Evolutionary conservation across 768 basidiomycete genomes (phyloP), one percentile per base, ranked within the genome.

Genomic region (Suillus placidus): DNA sequence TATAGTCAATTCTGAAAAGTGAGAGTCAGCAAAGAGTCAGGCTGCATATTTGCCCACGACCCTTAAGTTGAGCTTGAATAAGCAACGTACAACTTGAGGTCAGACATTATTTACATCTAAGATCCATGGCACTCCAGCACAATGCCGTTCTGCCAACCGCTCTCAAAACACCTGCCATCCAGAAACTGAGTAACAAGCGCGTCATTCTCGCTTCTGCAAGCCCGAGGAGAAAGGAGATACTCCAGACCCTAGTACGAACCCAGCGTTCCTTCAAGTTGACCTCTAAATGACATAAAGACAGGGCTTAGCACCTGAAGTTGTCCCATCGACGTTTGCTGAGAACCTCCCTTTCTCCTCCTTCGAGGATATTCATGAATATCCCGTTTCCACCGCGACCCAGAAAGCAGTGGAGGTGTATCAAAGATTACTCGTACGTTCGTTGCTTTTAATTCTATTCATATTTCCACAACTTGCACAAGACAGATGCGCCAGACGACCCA

Each of bases 351-450:
- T 90, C 37, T 77, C 80, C 12, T 83, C 85, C 2, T 98, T 93
- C 72, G 85, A 87, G 10, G 85, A 91, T 67, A 80, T 87, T 20
- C 87, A 87, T 42, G 89, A 90, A 71, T 92, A 94, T 73, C 88
- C 91, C 0, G 88, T 91, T 8, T 84, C 91, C 6, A 95, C 91
- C 0, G 90, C 90, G 13, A 85, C 83, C 3, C 85, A 90, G 70
- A 92, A 93, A 84, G 96, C 87, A 35, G 88, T 90, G 47, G 93
- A 95, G 75, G 96, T 94, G 26, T 95, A 95, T 72, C 87, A 90
- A 76, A 80, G 88, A n/a, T 80, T 95, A n/a, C 88, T 93, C 58
- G 85, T 88, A 70, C 71, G 87, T 78, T 1, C 13, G 30, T 32
- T 32, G 38, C 26, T 23, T 54, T 57, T 37, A 16, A 37, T 40